Conservation (phyloP, 345 rosid genomes). For the Moricandia arvensis region DNA sequence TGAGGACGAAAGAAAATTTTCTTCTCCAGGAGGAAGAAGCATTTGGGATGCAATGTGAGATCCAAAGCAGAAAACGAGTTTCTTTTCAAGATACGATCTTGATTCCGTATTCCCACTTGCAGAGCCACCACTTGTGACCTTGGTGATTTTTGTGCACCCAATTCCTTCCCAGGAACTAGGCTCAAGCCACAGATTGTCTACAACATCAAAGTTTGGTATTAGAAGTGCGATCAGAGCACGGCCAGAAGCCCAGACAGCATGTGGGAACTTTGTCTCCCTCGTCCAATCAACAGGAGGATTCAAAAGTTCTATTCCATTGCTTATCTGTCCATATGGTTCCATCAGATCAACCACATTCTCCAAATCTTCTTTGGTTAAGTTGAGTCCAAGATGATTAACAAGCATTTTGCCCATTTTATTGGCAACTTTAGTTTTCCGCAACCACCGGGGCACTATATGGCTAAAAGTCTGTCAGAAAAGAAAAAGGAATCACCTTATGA, state of each 20-base stretch:
- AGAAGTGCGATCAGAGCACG: conserved; percentile 78
- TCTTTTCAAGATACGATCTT: conserved; percentile 94
- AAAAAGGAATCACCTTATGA: conserved; percentile 2
- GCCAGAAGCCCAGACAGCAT: conserved; percentile 97
- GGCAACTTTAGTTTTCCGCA: conserved; percentile 55
- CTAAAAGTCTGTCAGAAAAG: conserved; percentile 65
- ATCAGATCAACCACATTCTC: conserved; percentile 89
- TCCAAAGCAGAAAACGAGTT: conserved; percentile 93
- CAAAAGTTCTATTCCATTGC: conserved; percentile 81
- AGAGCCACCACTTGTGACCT: conserved; percentile 66
- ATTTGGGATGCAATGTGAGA: conserved; percentile 82
- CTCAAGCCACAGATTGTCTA: conserved; percentile 90
- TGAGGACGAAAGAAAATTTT: conserved; percentile 72
- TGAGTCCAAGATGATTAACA: conserved; percentile 90
- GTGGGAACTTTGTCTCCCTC: conserved; percentile 82
- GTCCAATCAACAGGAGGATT: conserved; percentile 92
- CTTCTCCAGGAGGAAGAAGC: conserved; percentile 84
- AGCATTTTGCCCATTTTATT: conserved; percentile 67
- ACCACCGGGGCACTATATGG: conserved; percentile 61
- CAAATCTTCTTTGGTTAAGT: conserved; percentile 72
- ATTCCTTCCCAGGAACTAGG: conserved; percentile 96
- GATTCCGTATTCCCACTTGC: conserved; percentile 65
- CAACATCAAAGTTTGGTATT: conserved; percentile 79
- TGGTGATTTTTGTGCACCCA: conserved; percentile 88
- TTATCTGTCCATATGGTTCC: conserved; percentile 98